These are phyloP conservation scores for Moniliella sp. DNA, from an alignment of 1,284 basidiomycete genomes.

Conservation along the genomic window DNA sequence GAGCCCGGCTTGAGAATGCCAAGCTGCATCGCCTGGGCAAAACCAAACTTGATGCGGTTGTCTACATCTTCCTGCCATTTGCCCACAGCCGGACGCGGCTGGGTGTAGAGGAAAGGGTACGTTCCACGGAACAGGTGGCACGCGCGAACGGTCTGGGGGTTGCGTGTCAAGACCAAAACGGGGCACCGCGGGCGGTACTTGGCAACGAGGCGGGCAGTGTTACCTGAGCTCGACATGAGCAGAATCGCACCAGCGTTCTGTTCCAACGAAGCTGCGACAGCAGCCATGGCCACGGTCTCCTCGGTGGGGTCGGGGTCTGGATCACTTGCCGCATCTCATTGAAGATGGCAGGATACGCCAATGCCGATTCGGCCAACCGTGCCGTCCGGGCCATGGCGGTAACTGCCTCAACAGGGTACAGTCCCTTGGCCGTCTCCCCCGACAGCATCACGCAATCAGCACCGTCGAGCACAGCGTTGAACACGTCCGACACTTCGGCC, in stretches of 20 bases:
- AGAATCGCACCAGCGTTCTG: conserved; percentile 44
- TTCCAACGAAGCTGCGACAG: conserved; percentile 28
- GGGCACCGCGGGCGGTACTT: conserved; percentile 88
- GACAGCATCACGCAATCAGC: conserved; percentile 34
- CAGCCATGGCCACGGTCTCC: conserved; percentile 32
- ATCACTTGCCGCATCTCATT: conserved; percentile 39
- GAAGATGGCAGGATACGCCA: conserved; percentile 30
- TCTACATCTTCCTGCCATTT: conserved; percentile 93
- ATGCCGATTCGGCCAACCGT: conserved; percentile 28
- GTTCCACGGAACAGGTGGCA: conserved; percentile 88
- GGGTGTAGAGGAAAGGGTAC: conserved; percentile 90
- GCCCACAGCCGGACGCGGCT: conserved; percentile 56
- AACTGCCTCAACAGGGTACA: conserved; percentile 36
- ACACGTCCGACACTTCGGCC: conserved; percentile 33
- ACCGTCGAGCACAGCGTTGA: conserved; percentile 32
- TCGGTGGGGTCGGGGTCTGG: conserved; percentile 25
- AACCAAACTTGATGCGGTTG: conserved; percentile 47
- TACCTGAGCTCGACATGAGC: conserved; percentile 75
- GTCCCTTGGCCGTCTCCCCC: conserved; percentile 33
- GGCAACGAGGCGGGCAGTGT: conserved; percentile 82
- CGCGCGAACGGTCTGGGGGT: conserved; percentile 81
- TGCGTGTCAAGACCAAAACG: conserved; percentile 70
- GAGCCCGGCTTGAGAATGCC: conserved; percentile 75
- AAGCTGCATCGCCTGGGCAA: conserved; percentile 64
- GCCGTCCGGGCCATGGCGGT: conserved; percentile 33